These are phyloP conservation scores for Musa troglodytarum DNA, from an alignment of 176 grass and related monocot species.

Conservation along the genomic window DNA sequence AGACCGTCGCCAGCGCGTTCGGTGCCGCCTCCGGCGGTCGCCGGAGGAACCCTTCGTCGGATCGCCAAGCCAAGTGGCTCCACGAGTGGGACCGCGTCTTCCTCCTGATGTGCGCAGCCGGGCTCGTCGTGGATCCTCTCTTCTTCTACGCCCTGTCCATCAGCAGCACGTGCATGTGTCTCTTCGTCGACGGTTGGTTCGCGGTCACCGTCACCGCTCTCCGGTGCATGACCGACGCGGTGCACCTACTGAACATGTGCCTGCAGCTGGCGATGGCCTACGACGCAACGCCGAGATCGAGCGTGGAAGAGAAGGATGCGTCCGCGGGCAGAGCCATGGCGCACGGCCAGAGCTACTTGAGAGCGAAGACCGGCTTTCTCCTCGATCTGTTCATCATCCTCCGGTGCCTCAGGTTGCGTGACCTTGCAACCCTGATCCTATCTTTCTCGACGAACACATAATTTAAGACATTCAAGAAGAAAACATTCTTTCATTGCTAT, in stretches of 20 bases:
- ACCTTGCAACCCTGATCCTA: background rate
- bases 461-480: no score
- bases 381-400: conserved; percentile 72
- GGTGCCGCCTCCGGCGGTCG: no score
- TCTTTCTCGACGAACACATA: background rate
- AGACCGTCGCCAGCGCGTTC: no score
- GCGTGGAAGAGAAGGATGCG: conserved; percentile 25
- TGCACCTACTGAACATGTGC: conserved; percentile 66
- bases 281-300: background rate
- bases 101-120: conserved; percentile 62
- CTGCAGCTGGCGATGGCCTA: conserved; percentile 34
- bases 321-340: background rate
- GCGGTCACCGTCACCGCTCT: conserved; percentile 60
- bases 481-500: no score
- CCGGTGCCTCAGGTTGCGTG: conserved; percentile 58
- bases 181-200: conserved; percentile 88
- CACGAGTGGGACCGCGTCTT: conserved; percentile 68
- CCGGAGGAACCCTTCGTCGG: no score
- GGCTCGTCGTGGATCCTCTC: conserved; percentile 68
- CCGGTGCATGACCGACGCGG: conserved; percentile 61
- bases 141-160: conserved; percentile 74
- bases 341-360: conserved; percentile 10
- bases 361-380: conserved; percentile 35
- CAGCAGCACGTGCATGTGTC: conserved; percentile 70
- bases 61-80: conserved; percentile 25